Percentiles rank a stretch among this genome's conserved stretches.
Conservation (phyloP, 805 yeast genomes). For the Yarrowia sp. region DNA sequence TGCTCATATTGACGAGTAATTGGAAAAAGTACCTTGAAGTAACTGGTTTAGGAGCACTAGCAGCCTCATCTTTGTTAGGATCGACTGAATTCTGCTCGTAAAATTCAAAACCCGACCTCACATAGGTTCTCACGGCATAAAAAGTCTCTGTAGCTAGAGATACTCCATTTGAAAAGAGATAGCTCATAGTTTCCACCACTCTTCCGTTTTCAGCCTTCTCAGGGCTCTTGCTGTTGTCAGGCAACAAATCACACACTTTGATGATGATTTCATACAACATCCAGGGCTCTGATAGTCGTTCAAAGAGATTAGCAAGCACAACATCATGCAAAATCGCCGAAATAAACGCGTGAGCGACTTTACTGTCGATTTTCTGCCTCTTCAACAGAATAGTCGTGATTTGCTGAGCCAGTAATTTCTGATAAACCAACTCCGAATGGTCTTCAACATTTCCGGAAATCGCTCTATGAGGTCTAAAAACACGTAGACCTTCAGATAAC, state of each 20-base stretch:
- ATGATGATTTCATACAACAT: slow-evolving; percentile 48
- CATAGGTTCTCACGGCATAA: neutral
- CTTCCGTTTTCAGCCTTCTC: neutral
- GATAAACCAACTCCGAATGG: slow-evolving; percentile 40
- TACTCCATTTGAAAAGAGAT: neutral
- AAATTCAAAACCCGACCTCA: neutral
- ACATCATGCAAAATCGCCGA: slow-evolving; percentile 46
- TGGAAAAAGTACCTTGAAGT: neutral
- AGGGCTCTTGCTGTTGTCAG: slow-evolving; percentile 11
- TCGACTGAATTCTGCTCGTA: neutral
- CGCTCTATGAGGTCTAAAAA: slow-evolving; percentile 41
- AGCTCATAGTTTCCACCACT: neutral
- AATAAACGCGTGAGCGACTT: slow-evolving; percentile 43
- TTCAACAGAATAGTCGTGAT: slow-evolving; percentile 44
- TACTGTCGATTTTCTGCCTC: slow-evolving; percentile 43
- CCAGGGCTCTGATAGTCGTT: slow-evolving; percentile 52
- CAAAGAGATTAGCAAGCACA: slow-evolving; percentile 44
- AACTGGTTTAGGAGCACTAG: neutral
- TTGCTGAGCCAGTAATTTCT: slow-evolving; percentile 39
- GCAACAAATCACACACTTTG: slow-evolving; percentile 31
- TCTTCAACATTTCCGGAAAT: slow-evolving; percentile 33
- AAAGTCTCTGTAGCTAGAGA: neutral
- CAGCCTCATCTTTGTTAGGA: neutral
- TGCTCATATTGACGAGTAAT: slow-evolving; percentile 8
- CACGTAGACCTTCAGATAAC: slow-evolving; percentile 41